Percentiles rank a stretch among this genome's conserved stretches.
These are phyloP conservation scores for Wallacemonas sp. DNA, from an alignment of 208 protist species.

Conservation along the genomic window DNA sequence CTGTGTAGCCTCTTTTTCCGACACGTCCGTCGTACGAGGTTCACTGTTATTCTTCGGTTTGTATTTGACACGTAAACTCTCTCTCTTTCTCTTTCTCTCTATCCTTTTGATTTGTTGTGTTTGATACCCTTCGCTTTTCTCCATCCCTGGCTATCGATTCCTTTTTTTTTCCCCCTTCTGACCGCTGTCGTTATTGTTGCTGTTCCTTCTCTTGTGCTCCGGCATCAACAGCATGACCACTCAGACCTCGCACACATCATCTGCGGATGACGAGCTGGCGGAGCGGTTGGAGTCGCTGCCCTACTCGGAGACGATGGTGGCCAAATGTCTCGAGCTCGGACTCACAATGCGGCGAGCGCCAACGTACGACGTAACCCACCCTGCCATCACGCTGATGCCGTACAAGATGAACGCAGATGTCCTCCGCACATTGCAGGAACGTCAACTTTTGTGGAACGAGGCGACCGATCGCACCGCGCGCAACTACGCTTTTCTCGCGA, in stretches of 20 bases:
- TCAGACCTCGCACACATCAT: background rate
- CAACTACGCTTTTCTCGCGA: slow-evolving; percentile 60
- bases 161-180: slow-evolving; percentile 10
- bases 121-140: slow-evolving; percentile 10
- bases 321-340: slow-evolving; percentile 74
- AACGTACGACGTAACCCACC: slow-evolving; percentile 41
- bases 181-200: no score
- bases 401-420: slow-evolving; percentile 35
- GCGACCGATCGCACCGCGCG: slow-evolving; percentile 78
- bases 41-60: background rate
- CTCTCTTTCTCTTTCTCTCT: slow-evolving; percentile 14
- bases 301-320: slow-evolving; percentile 56
- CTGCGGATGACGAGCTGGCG: background rate
- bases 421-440: slow-evolving; percentile 39
- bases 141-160: background rate
- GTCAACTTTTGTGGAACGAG: slow-evolving; percentile 80
- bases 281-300: slow-evolving; percentile 24
- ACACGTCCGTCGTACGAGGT: no score
- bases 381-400: slow-evolving; percentile 63
- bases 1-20: background rate
- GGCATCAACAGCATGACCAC: background rate
- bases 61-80: background rate
- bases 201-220: background rate
- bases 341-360: slow-evolving; percentile 63
- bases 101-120: slow-evolving; percentile 8